Base-by-base conservation (phyloP, 805 yeast species). In the Starmerella floris region DNA sequence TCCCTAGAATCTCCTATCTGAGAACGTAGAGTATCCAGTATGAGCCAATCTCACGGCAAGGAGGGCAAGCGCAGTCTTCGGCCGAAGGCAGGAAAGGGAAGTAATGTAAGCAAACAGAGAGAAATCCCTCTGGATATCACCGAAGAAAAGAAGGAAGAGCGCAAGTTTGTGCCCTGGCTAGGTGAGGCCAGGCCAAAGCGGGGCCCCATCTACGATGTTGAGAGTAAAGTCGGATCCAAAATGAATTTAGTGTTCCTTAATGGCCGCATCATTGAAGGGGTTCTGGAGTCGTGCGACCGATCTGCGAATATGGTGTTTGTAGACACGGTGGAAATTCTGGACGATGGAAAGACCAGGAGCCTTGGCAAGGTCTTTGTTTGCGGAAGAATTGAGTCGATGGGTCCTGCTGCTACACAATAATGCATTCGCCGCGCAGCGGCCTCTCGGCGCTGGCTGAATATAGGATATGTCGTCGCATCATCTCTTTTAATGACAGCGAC, bases 231-330 rank as follows among this genome's bases (percentile, higher is more conserved):
- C 54, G 93, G 83, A 58, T 69, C 79, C 52, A 61, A 69, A 51
- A 75, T 88, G 32, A 71, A 78, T 53, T 88, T 87, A 41, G 78
- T 81, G 54, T 76, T 91, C 57, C 72, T 77, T 51, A 94, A 94
- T 11, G 95, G 95, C 5, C 74, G 96, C 56, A 77, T 77, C 52
- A 76, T 81, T n/a, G 67, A 68, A 16, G 98, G 98, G 28, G 64
- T 66, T 1, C 70, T 88, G 53, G 83, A 82, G 53, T 96, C 97
- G 27, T 85, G 82, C 61, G 99, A 91, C 61, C 95, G 87, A 60
- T 80, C 84, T 56, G 84, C 88, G 95, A 91, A 91, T 57, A 67
- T 76, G 33, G 79, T 76, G 13, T 62, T 76, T 37, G 79, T 74
- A 32, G 74, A 75, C 39, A 78, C 77, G 2, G 55, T 61, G 21